These are phyloP conservation scores for Arachis monticola DNA, from an alignment of 331 rosid genomes.

Conservation along the genomic window DNA sequence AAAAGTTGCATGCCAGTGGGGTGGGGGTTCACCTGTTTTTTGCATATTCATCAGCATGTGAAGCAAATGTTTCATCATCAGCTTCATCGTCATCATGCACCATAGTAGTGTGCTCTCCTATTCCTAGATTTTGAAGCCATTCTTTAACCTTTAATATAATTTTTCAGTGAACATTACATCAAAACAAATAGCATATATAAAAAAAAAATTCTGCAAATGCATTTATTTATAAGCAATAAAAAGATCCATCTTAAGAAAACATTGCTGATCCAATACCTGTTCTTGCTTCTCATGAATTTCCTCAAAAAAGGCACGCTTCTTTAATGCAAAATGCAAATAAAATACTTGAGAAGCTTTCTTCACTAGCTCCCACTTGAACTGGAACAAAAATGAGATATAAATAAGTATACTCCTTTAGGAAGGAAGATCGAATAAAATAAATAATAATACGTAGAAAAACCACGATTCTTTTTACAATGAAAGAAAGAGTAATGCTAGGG, in stretches of 20 bases:
- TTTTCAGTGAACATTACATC: constrained; percentile 69
- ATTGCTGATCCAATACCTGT: constrained; percentile 62
- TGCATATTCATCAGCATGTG: constrained; percentile 76
- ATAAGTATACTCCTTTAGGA: constrained; percentile 41
- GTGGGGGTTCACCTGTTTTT: constrained; percentile 64
- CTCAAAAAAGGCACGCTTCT: constrained; percentile 85
- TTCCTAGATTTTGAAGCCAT: constrained; percentile 99
- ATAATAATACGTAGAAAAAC: neutral
- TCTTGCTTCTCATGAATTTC: constrained; percentile 98
- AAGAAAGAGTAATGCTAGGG: too few species aligned
- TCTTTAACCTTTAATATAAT: constrained; percentile 99
- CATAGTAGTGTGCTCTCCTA: constrained; percentile 75
- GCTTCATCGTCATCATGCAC: constrained; percentile 85
- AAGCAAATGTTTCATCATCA: constrained; percentile 74
- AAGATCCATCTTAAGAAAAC: constrained; percentile 27
- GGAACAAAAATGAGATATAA: constrained; percentile 39
- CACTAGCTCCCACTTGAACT: constrained; percentile 95
- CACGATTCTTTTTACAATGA: too few species aligned
- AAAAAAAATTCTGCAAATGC: constrained; percentile 9
- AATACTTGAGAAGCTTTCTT: constrained; percentile 96
- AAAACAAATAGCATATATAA: constrained; percentile 41
- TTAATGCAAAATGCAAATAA: constrained; percentile 88
- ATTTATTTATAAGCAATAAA: constrained; percentile 23
- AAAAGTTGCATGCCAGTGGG: constrained; percentile 31
- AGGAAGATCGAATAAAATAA: constrained; percentile 25